These are phyloP conservation scores for Cucurbita maxima DNA, from an alignment of 306 rosid genomes.

Conservation along the genomic window DNA sequence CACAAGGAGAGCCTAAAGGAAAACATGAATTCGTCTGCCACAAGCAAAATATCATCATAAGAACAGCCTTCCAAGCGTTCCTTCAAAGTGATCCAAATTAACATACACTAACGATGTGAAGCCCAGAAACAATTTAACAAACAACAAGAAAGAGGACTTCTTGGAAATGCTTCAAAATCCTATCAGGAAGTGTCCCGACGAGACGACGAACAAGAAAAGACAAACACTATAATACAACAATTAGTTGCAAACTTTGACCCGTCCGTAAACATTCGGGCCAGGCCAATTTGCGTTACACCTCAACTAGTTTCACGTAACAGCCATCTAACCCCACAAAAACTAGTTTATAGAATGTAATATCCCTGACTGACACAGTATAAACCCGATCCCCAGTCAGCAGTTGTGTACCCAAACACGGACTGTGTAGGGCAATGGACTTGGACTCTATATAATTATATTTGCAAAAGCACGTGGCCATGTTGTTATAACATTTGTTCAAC, in stretches of 20 bases:
- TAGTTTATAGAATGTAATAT: not conserved
- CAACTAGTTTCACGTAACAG: not conserved
- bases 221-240: not conserved
- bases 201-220: not conserved
- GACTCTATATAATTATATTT: not conserved
- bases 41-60: not conserved
- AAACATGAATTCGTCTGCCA: too few species aligned
- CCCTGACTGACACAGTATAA: not conserved
- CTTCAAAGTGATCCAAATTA: too few species aligned
- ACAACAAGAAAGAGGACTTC: not conserved
- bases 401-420: not conserved
- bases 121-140: not conserved
- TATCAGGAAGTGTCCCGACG: not conserved
- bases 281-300: not conserved
- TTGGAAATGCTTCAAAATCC: not conserved
- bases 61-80: not conserved
- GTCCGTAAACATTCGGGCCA: not conserved
- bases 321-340: not conserved
- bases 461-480: not conserved
- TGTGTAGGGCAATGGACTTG: not conserved
- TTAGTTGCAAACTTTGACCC: not conserved
- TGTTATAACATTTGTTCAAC: not conserved
- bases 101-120: too few species aligned
- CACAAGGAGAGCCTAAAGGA: not conserved
- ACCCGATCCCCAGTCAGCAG: too few species aligned